Evolutionary conservation across 371 early-diverging fungal genomes (phyloP), one percentile per base, ranked within the genome.

Genomic region (Vittaforma corneae): DNA sequence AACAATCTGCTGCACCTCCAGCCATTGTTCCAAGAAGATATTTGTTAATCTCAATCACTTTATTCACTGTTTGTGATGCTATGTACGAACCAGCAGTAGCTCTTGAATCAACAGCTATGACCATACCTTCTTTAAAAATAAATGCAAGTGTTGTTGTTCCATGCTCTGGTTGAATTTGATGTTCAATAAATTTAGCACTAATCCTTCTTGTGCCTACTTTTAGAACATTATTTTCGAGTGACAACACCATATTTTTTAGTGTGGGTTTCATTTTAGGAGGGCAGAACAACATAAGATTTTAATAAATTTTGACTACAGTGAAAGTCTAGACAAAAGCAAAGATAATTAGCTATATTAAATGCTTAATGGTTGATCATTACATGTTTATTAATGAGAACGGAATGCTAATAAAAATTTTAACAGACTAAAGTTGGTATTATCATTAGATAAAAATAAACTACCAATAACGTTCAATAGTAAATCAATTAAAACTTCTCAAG

Each of bases 1-100:
- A 86, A 82, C 98, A 97, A 79, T 99, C 99, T n/a, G 97, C 97
- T 28, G 99, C 99, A 81, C 99, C 97, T 67, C 99, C 99, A 38
- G 99, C 97, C 93, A 97, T 92, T 24, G 98, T 97, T 46, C 97
- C 97, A 65, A 97, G 83, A 52, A 99, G 82, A 78, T 92, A 92
- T 42, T 91, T 91, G 79, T 97, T 97, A 74, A 99, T 93, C 79
- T 96, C 93, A 75, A 97, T 96, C 22, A 97, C 91, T 82, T 99
- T 99, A 71, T 94, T 92, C 29, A 97, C 96, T 29, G 88, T 87
- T 79, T 91, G 91, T 18, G 93, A 91, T 37, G 93, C 93, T 79
- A 99, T 95, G 73, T 93, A 92, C 48, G 86, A 84, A 71, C 99
- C 99, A 74, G 90, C 84, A 11, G 96, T 92, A 14, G 99, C 97